A percentile compares a stretch with the other conserved stretches of the same genome.
phyloP scores from a whole-genome alignment of 176 grass and related monocot species.

The Juncus effusus region DNA sequence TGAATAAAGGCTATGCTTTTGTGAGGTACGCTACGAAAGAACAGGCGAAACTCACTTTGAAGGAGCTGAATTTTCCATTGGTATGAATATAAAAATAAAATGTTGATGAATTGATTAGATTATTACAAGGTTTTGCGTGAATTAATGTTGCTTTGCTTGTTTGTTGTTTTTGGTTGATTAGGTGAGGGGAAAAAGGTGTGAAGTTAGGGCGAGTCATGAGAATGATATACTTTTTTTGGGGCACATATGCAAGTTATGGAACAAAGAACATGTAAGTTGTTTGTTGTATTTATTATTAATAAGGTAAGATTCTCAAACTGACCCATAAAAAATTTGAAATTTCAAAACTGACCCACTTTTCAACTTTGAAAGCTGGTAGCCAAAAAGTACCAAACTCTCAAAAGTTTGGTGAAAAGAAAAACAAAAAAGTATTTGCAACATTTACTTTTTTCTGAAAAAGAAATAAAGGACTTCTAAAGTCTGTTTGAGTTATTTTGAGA shows the following conservation, averaged over 20 bases:
- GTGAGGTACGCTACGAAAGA: constrained; percentile 83
- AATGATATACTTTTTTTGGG: constrained; percentile 93
- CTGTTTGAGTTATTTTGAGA: no score
- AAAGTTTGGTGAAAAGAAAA: no score
- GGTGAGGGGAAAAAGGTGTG: constrained; percentile 83
- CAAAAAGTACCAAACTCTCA: no score
- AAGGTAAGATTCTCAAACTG: no score
- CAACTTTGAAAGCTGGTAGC: no score
- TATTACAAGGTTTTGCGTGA: no score
- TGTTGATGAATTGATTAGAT: not conserved
- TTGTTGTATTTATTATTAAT: not conserved
- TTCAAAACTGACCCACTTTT: no score
- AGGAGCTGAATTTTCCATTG: constrained; percentile 62
- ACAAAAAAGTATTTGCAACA: no score
- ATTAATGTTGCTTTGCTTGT: no score
- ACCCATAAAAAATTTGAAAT: no score
- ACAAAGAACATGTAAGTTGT: constrained; percentile 67
- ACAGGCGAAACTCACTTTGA: constrained; percentile 68
- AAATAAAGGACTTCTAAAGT: no score
- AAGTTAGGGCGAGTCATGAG: constrained; percentile 86
- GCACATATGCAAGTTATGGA: constrained; percentile 98
- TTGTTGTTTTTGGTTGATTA: constrained; percentile 18
- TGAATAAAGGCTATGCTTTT: constrained; percentile 98
- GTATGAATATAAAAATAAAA: constrained; percentile 37
- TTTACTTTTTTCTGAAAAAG: no score